Percentiles rank a stretch among this genome's conserved stretches.
phyloP scores from a whole-genome alignment of 108 stramenopile species.

The Cyclotella atomus region DNA sequence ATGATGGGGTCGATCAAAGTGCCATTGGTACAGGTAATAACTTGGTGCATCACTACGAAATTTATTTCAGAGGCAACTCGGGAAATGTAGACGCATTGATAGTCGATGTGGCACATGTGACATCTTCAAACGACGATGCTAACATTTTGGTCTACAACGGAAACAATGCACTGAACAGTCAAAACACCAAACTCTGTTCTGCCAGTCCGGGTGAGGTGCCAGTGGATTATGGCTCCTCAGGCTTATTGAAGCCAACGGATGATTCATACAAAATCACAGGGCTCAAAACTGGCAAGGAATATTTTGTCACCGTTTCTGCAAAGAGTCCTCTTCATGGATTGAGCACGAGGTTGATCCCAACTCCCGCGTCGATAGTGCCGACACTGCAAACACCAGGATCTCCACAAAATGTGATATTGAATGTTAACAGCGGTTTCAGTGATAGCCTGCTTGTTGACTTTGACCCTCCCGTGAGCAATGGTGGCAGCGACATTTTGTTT shows the following conservation, averaged over 20 bases:
- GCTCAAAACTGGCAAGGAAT: slow-evolving; percentile 67
- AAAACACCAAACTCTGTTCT: slow-evolving; percentile 41
- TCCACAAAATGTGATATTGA: slow-evolving; percentile 61
- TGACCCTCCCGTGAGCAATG: slow-evolving; percentile 61
- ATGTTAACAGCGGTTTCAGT: slow-evolving; percentile 66
- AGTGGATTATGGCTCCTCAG: slow-evolving; percentile 55
- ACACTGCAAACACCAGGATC: slow-evolving; percentile 66
- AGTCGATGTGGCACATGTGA: slow-evolving; percentile 53
- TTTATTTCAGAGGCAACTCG: slow-evolving; percentile 60
- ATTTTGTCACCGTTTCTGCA: slow-evolving; percentile 75
- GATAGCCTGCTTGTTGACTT: slow-evolving; percentile 62
- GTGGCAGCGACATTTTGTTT: slow-evolving; percentile 67
- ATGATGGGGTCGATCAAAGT: slow-evolving; percentile 42
- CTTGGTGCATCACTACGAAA: slow-evolving; percentile 53
- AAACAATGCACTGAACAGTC: slow-evolving; percentile 59
- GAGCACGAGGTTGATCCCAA: slow-evolving; percentile 49
- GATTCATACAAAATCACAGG: slow-evolving; percentile 59
- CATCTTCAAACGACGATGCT: slow-evolving; percentile 42
- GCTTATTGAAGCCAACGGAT: slow-evolving; percentile 40
- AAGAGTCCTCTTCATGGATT: slow-evolving; percentile 68
- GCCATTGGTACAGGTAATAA: slow-evolving; percentile 27
- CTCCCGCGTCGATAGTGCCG: slow-evolving; percentile 47
- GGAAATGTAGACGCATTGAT: slow-evolving; percentile 63
- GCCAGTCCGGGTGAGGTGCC: slow-evolving; percentile 72
- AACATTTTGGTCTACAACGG: slow-evolving; percentile 61